These are phyloP conservation scores for Coffea canephora DNA, from an alignment of 257 asterid species.

Conservation along the genomic window DNA sequence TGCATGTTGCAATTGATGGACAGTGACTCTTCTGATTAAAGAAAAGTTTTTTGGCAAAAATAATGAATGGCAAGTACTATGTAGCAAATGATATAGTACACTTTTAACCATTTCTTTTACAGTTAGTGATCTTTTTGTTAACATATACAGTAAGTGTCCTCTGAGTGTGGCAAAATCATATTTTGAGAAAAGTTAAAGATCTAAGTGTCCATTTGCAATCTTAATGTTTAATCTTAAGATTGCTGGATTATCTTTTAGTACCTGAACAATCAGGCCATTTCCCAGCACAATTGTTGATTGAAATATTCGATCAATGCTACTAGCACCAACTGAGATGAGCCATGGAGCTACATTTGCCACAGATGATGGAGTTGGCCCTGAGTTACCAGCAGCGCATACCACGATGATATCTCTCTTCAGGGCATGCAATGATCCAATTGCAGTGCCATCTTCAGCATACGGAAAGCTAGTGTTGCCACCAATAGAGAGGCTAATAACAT, in stretches of 20 bases:
- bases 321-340: slow-evolving; percentile 48
- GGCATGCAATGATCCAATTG: slow-evolving; percentile 42
- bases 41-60: too few species aligned
- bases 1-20: too few species aligned
- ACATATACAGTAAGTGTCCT: too few species aligned
- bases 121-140: too few species aligned
- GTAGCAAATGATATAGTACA: too few species aligned
- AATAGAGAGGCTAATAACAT: slow-evolving; percentile 35
- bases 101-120: too few species aligned
- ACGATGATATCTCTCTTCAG: slow-evolving; percentile 30
- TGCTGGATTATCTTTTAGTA: neutral
- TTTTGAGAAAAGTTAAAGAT: too few species aligned
- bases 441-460: slow-evolving; percentile 18
- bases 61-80: too few species aligned
- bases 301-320: slow-evolving; percentile 37
- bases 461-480: slow-evolving; percentile 20
- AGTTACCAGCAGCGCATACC: slow-evolving; percentile 41
- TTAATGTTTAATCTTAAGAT: too few species aligned
- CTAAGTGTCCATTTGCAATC: too few species aligned
- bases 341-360: slow-evolving; percentile 44
- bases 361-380: slow-evolving; percentile 26
- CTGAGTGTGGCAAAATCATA: too few species aligned
- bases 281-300: slow-evolving; percentile 33
- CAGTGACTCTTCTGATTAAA: too few species aligned
- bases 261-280: slow-evolving; percentile 32